Evolutionary conservation across 2,329 filamentous ascomycete genomes (phyloP).

Genomic region (Pleochaeta shiraiana): DNA sequence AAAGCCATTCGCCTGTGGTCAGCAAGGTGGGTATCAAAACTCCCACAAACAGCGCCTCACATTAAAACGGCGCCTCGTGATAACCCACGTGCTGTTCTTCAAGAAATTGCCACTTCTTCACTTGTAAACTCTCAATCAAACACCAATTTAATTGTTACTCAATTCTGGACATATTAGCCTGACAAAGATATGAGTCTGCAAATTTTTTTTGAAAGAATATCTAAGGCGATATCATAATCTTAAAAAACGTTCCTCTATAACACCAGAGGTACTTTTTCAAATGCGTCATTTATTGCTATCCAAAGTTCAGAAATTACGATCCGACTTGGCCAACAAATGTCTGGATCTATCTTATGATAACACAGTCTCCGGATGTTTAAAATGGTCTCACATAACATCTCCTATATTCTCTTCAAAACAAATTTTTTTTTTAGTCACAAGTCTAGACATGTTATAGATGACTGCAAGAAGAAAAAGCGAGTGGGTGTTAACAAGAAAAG

Average conservation of each 20-base stretch:
- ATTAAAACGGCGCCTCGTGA: constrained; percentile 1
- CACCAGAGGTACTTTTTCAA: neutral
- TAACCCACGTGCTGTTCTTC: neutral
- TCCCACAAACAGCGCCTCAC: neutral
- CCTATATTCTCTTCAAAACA: too few relatives aligned
- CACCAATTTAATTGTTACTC: neutral
- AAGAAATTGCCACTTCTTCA: neutral
- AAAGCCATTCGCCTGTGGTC: neutral
- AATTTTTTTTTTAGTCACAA: too few relatives aligned
- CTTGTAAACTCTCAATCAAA: neutral
- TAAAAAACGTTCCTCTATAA: neutral
- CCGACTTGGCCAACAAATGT: neutral
- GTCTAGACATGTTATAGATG: too few relatives aligned
- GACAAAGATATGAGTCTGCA: neutral
- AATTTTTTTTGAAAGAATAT: neutral
- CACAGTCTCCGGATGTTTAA: neutral
- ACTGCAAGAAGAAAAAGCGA: too few relatives aligned
- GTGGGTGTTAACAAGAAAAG: too few relatives aligned
- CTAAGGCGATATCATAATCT: neutral
- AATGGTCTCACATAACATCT: too few relatives aligned
- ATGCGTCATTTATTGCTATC: neutral
- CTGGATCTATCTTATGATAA: neutral
- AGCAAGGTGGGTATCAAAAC: neutral
- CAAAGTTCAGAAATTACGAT: neutral
- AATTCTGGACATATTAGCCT: neutral